A percentile compares a stretch with the other conserved stretches of the same genome.
Conservation (phyloP, 495 filamentous ascomycete genomes). For the Pyrenula aspistea region DNA sequence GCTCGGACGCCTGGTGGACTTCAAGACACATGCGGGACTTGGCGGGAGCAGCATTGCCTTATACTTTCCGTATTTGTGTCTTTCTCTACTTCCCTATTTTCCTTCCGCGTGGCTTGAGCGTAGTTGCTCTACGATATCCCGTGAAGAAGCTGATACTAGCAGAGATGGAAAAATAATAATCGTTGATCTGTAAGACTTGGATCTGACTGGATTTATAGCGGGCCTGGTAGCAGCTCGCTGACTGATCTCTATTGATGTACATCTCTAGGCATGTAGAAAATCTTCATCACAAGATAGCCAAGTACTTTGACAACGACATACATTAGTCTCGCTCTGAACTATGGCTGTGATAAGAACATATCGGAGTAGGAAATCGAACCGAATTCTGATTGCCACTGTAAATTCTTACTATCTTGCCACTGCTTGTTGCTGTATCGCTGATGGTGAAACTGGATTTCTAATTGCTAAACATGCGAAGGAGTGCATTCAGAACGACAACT, state of each 20-base stretch:
- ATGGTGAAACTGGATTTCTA: not conserved
- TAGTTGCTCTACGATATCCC: no score
- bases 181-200: no score
- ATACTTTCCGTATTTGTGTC: no score
- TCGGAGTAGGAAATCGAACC: not conserved
- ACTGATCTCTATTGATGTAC: not conserved
- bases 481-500: constrained; percentile 4
- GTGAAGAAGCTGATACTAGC: no score
- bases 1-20: no score
- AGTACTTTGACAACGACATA: not conserved
- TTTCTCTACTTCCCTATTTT: no score
- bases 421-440: not conserved
- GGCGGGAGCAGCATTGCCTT: no score
- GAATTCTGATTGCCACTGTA: not conserved
- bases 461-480: constrained; percentile 3
- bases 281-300: not conserved
- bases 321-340: not conserved
- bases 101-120: no score
- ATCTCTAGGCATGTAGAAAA: not conserved
- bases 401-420: not conserved
- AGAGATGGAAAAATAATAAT: no score
- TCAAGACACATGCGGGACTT: no score
- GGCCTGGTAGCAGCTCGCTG: not conserved
- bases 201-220: not conserved
- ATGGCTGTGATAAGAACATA: not conserved